phyloP scores from a whole-genome alignment of 192 early-diverging fungal species.

The Linnemannia hyalina region DNA sequence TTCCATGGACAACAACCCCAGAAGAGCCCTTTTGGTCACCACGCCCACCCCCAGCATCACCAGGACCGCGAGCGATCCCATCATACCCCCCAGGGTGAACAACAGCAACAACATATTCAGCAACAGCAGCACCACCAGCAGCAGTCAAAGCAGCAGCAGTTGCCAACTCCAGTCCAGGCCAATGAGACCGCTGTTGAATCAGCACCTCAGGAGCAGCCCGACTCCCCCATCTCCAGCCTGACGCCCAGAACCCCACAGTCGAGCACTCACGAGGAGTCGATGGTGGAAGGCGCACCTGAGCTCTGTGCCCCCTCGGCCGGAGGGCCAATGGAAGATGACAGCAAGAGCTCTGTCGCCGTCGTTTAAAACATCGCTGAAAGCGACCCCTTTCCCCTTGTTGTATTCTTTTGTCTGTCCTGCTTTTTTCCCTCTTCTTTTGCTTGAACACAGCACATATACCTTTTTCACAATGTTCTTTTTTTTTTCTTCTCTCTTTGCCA shows the following conservation, averaged over 20 bases:
- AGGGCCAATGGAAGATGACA: constrained; percentile 45
- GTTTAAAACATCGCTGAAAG: constrained; percentile 11
- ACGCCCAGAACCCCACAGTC: constrained; percentile 46
- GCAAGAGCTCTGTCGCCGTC: constrained; percentile 34
- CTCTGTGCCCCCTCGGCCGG: constrained; percentile 28
- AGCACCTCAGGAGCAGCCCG: constrained; percentile 22
- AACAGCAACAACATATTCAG: constrained; percentile 5
- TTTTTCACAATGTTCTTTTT: not conserved
- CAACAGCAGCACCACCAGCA: constrained; percentile 22
- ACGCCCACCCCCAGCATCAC: constrained; percentile 10
- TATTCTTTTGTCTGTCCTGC: not conserved
- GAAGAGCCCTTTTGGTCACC: constrained; percentile 14
- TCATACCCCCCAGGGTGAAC: constrained; percentile 16
- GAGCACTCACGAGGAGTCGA: constrained; percentile 26
- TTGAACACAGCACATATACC: constrained; percentile 10
- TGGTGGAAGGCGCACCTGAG: constrained; percentile 15
- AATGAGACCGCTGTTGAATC: not conserved
- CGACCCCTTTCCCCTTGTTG: not conserved
- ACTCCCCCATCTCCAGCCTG: constrained; percentile 46
- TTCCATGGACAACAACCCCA: constrained; percentile 29
- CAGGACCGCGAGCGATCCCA: constrained; percentile 21
- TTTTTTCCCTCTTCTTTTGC: not conserved
- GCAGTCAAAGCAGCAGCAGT: constrained; percentile 2
- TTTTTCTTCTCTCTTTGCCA: not conserved
- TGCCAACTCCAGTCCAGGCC: not conserved